Conservation (phyloP, 1,284 basidiomycete genomes). For the Thelephora terrestris region DNA sequence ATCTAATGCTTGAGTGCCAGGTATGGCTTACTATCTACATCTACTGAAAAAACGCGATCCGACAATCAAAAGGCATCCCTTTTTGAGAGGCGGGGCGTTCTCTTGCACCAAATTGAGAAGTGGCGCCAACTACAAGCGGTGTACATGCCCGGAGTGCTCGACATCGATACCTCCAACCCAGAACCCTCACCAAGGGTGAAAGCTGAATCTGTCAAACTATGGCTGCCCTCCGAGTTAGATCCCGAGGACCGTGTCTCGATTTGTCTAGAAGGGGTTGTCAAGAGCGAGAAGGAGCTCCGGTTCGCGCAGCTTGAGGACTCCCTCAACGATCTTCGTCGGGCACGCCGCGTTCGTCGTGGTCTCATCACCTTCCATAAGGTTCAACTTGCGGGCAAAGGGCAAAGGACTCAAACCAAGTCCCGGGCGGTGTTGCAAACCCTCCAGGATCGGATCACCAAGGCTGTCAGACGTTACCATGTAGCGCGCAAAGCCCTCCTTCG, state of each 20-base stretch:
- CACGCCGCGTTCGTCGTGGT: background rate
- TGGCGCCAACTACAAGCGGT: slow-evolving; percentile 6
- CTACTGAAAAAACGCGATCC: background rate
- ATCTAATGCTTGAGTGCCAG: background rate
- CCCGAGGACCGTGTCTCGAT: background rate
- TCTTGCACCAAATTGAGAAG: slow-evolving; percentile 1
- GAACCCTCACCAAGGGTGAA: background rate
- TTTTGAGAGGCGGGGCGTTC: background rate
- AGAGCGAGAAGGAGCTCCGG: slow-evolving; percentile 5
- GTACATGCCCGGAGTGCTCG: slow-evolving; percentile 6
- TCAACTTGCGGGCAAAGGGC: no score
- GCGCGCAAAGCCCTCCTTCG: background rate
- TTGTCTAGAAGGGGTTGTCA: background rate
- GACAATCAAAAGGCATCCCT: slow-evolving; percentile 4
- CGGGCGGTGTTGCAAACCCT: no score
- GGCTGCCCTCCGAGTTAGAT: background rate
- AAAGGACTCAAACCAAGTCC: no score
- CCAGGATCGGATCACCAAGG: no score
- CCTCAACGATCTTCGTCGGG: slow-evolving; percentile 4
- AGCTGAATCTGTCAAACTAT: background rate
- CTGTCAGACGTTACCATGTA: background rate
- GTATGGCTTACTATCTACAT: background rate
- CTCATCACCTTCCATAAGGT: no score
- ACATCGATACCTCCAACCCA: background rate
- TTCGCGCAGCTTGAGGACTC: slow-evolving; percentile 6